phyloP scores from a whole-genome alignment of 2,329 filamentous ascomycete genomes.

The Colletotrichum paranaense region DNA sequence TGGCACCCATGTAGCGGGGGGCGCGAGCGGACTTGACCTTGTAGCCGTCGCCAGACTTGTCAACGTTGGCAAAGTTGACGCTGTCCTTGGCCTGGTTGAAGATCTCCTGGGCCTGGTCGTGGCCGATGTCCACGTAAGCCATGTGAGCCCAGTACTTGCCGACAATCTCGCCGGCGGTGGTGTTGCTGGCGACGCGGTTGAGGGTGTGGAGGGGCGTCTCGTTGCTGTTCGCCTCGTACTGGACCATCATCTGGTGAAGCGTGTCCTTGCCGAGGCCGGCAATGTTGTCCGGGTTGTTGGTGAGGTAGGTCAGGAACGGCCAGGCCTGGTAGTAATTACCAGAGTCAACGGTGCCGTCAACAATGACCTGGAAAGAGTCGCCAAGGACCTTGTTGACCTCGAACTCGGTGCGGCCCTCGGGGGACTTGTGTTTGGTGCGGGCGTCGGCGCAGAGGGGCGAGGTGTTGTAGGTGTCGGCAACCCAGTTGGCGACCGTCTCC shows the following conservation, averaged over 20 bases:
- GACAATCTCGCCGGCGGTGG: constrained; percentile 53
- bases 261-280: constrained; percentile 52
- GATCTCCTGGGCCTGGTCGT: constrained; percentile 50
- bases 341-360: constrained; percentile 53
- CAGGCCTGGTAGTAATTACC: constrained; percentile 65
- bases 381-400: constrained; percentile 57
- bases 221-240: constrained; percentile 57
- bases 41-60: constrained; percentile 49
- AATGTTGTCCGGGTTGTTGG: constrained; percentile 59
- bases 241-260: constrained; percentile 54
- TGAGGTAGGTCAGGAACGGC: constrained; percentile 61
- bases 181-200: constrained; percentile 48
- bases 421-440: constrained; percentile 48
- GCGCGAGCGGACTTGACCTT: constrained; percentile 53
- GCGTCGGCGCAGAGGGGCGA: constrained; percentile 54
- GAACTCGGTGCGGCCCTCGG: constrained; percentile 50
- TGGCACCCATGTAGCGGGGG: constrained; percentile 62
- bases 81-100: constrained; percentile 49
- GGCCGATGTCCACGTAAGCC: constrained; percentile 63
- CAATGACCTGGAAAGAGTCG: constrained; percentile 59
- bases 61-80: constrained; percentile 56
- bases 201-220: constrained; percentile 62
- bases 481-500: constrained; percentile 62
- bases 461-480: constrained; percentile 60
- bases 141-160: constrained; percentile 64